These are phyloP conservation scores for Tetracladium maxilliforme DNA, from an alignment of 2,329 filamentous ascomycete genomes.

Conservation along the genomic window DNA sequence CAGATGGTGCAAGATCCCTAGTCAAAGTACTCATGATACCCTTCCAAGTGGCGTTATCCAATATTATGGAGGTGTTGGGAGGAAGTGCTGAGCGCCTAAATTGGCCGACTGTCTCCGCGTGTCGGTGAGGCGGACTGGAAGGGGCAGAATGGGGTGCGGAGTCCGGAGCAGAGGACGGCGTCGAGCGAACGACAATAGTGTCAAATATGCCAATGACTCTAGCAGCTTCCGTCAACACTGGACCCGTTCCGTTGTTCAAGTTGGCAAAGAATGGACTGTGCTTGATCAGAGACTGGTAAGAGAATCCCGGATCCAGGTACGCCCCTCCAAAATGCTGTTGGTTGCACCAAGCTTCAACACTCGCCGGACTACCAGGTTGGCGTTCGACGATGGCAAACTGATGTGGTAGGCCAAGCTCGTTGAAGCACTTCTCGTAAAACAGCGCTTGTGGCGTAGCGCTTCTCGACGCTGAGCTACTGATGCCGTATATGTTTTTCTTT, in stretches of 20 bases:
- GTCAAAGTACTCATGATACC: conserved; percentile 72
- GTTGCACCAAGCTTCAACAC: conserved; percentile 57
- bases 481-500: conserved; percentile 67
- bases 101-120: conserved; percentile 12
- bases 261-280: conserved; percentile 32
- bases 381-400: conserved; percentile 64
- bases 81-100: conserved; percentile 25
- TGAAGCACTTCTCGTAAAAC: conserved; percentile 77
- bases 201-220: conserved; percentile 69
- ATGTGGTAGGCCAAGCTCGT: conserved; percentile 74
- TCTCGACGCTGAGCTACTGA: conserved; percentile 52
- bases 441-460: conserved; percentile 60
- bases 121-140: conserved; percentile 27
- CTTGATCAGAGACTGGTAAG: conserved; percentile 42
- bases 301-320: conserved; percentile 60
- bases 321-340: conserved; percentile 70
- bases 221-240: conserved; percentile 58
- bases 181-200: conserved; percentile 54
- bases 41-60: conserved; percentile 77
- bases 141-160: conserved; percentile 29
- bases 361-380: conserved; percentile 45
- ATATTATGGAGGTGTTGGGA: conserved; percentile 51
- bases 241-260: too few species aligned
- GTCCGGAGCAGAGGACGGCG: conserved; percentile 25
- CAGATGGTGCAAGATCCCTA: conserved; percentile 68